phyloP scores from a whole-genome alignment of 1,139 yeast species.

The Yamadazyma atlantica region DNA sequence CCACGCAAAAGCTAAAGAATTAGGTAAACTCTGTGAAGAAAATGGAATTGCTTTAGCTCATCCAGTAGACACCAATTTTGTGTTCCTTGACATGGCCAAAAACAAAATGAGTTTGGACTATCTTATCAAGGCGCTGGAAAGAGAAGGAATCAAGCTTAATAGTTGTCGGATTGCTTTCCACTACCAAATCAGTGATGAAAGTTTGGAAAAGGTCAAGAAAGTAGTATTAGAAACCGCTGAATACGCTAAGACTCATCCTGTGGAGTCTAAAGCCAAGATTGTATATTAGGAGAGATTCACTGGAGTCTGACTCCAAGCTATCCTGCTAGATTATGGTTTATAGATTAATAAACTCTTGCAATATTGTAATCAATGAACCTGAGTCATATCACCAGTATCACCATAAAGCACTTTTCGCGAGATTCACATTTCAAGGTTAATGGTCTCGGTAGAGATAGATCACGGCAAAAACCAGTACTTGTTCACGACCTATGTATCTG shows the following conservation, averaged over 20 bases:
- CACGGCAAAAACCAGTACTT: slow-evolving; percentile 4
- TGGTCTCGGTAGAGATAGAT: not conserved
- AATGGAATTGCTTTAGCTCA: slow-evolving; percentile 53
- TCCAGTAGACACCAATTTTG: slow-evolving; percentile 87
- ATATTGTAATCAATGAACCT: no score
- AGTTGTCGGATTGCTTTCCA: slow-evolving; percentile 85
- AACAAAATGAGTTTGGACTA: slow-evolving; percentile 60
- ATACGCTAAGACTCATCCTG: slow-evolving; percentile 32
- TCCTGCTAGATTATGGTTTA: no score
- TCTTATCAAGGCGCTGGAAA: slow-evolving; percentile 53
- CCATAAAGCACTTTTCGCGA: no score
- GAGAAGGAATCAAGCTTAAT: slow-evolving; percentile 64
- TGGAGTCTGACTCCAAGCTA: no score
- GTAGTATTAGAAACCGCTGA: slow-evolving; percentile 61
- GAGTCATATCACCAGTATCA: no score
- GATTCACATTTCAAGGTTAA: not conserved
- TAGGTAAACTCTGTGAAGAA: slow-evolving; percentile 60
- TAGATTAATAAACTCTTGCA: not conserved
- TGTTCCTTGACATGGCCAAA: slow-evolving; percentile 66
- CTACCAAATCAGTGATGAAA: slow-evolving; percentile 68
- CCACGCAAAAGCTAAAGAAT: slow-evolving; percentile 65
- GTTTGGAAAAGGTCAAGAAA: slow-evolving; percentile 63
- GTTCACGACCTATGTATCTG: slow-evolving; percentile 20
- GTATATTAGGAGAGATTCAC: not conserved
- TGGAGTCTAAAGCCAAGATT: not conserved